Conservation (phyloP, 208 protist species). For the Entamoeba dispar region DNA sequence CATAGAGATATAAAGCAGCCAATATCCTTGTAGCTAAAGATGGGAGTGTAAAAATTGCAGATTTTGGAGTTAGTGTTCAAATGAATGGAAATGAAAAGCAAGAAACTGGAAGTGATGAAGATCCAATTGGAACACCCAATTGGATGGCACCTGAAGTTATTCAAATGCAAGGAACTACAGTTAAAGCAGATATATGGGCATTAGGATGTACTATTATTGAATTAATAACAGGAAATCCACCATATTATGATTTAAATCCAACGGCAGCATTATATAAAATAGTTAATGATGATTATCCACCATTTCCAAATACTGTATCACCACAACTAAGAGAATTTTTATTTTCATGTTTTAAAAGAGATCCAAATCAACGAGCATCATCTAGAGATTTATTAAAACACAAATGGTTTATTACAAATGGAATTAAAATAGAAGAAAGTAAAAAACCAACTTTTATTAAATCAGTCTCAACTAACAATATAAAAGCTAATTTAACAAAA, state of each 20-base stretch:
- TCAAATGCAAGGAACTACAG: not conserved
- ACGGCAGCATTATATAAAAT: not conserved
- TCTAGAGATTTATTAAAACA: not conserved
- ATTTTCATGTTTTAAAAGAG: conserved; percentile 9
- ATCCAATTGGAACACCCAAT: not conserved
- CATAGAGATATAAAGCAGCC: conserved; percentile 16
- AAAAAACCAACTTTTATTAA: not conserved
- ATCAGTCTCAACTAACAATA: too few relatives aligned
- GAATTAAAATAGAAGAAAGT: not conserved
- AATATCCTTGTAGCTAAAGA: conserved; percentile 7
- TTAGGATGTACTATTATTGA: conserved; percentile 13
- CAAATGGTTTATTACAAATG: not conserved
- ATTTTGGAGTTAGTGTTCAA: conserved; percentile 13
- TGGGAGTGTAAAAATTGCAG: conserved; percentile 16
- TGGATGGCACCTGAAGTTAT: conserved; percentile 19
- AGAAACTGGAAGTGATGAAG: not conserved
- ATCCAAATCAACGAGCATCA: conserved; percentile 4
- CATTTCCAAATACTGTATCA: conserved; percentile 11
- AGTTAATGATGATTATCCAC: not conserved
- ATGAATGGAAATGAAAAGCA: not conserved
- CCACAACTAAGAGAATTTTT: conserved; percentile 11
- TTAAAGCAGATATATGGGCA: conserved; percentile 12
- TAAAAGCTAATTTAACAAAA: too few relatives aligned
- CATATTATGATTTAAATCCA: not conserved
- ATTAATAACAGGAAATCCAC: conserved; percentile 9